Conservation (phyloP, 768 basidiomycete genomes). For the Mycena capillaripes region DNA sequence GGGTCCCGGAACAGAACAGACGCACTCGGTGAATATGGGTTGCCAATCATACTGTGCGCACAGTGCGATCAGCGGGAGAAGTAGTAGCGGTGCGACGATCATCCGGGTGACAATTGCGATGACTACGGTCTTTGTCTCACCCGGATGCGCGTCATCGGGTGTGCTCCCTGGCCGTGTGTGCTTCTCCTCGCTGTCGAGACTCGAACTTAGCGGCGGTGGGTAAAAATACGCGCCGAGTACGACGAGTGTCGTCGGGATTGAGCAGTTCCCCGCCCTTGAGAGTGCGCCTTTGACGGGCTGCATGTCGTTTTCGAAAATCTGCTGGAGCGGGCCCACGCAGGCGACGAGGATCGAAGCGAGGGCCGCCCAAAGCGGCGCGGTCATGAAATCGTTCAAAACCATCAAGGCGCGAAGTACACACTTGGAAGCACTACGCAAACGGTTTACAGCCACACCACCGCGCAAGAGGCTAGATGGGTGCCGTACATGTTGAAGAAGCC, state of each 20-base stretch:
- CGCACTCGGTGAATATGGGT: constrained; percentile 82
- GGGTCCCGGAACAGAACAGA: too few relatives aligned
- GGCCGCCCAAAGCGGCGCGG: constrained; percentile 89
- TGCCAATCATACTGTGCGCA: constrained; percentile 72
- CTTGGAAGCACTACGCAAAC: constrained; percentile 38
- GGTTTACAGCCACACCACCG: too few relatives aligned
- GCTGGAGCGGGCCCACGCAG: constrained; percentile 81
- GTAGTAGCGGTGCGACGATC: constrained; percentile 84
- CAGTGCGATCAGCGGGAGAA: constrained; percentile 83
- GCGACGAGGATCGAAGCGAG: constrained; percentile 83
- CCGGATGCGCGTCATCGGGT: constrained; percentile 49
- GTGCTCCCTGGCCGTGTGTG: constrained; percentile 26
- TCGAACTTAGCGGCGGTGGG: constrained; percentile 52
- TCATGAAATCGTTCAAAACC: constrained; percentile 82
- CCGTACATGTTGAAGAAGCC: constrained; percentile 11
- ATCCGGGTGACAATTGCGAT: constrained; percentile 89
- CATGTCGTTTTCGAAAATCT: constrained; percentile 73
- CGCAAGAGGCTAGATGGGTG: constrained; percentile 9
- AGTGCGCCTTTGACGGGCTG: constrained; percentile 79
- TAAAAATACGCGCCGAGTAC: constrained; percentile 96
- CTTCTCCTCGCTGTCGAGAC: constrained; percentile 57
- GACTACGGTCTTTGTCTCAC: constrained; percentile 88
- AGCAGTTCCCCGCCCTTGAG: constrained; percentile 77
- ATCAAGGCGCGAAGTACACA: constrained; percentile 50
- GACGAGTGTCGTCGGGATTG: constrained; percentile 90